Conservation (phyloP, 2,329 filamentous ascomycete species). For the Diaporthe batatas region DNA sequence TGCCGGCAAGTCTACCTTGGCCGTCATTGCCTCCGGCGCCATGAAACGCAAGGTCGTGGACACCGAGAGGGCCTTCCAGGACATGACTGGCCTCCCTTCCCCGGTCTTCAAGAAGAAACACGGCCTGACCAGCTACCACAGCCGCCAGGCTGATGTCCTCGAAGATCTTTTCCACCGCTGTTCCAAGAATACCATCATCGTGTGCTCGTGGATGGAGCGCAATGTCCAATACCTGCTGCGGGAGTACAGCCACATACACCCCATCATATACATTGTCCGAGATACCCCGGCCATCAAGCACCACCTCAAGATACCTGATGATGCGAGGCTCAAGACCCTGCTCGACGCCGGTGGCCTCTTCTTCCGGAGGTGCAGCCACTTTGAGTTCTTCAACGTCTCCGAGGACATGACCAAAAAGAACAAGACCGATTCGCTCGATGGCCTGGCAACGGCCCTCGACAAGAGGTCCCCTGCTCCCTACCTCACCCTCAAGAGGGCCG, state of each 20-base stretch:
- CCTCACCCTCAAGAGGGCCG: constrained; percentile 75
- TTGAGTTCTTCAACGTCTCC: constrained; percentile 82
- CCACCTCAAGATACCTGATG: constrained; percentile 70
- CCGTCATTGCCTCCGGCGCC: constrained; percentile 79
- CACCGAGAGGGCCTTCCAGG: constrained; percentile 76
- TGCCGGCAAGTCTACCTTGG: constrained; percentile 81
- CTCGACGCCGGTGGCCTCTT: constrained; percentile 69
- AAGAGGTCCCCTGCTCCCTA: constrained; percentile 67
- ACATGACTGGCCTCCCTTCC: constrained; percentile 72
- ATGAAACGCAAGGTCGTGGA: constrained; percentile 78
- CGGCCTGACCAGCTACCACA: constrained; percentile 72
- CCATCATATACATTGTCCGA: constrained; percentile 78
- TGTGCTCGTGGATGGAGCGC: constrained; percentile 79
- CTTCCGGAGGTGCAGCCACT: constrained; percentile 76
- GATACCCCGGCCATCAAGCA: constrained; percentile 74
- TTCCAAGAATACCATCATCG: constrained; percentile 73
- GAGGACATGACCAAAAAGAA: constrained; percentile 57
- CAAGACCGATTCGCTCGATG: constrained; percentile 49
- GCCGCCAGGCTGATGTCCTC: constrained; percentile 73
- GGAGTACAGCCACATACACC: constrained; percentile 73
- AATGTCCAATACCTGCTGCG: constrained; percentile 71
- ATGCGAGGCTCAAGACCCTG: constrained; percentile 69
- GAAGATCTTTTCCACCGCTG: constrained; percentile 71
- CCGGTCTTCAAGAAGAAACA: constrained; percentile 73
- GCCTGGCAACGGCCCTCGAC: constrained; percentile 50